A percentile compares a stretch with the other conserved stretches of the same genome.
phyloP scores from a whole-genome alignment of 345 rosid species.

The Euphorbia tirucalli region DNA sequence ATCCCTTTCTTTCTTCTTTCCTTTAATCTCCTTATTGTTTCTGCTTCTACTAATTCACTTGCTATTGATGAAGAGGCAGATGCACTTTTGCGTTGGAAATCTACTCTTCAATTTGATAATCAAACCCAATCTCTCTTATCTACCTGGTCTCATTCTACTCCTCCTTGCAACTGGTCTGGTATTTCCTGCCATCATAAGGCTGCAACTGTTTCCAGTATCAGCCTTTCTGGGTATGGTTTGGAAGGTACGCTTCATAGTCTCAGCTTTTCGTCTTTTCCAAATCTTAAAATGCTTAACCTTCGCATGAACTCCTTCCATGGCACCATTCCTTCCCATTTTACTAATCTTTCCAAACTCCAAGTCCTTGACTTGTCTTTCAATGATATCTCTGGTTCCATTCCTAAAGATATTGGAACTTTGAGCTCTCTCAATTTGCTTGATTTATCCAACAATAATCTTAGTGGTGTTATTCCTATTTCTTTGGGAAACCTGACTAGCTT shows the following conservation, averaged over 20 bases:
- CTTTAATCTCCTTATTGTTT: background rate
- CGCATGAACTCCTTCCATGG: background rate
- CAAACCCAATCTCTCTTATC: background rate
- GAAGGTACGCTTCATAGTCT: background rate
- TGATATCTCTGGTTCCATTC: constrained; percentile 8
- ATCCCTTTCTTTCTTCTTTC: background rate
- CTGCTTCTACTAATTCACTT: background rate
- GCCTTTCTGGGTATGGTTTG: background rate
- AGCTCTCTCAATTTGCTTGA: too few relatives aligned
- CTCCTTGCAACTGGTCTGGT: background rate
- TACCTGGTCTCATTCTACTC: background rate
- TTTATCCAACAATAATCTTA: too few relatives aligned
- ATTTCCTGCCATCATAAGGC: background rate
- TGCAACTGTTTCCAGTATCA: background rate
- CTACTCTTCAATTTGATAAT: background rate
- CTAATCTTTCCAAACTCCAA: background rate
- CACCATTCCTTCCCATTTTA: background rate
- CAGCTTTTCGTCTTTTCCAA: background rate
- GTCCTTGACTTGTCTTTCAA: background rate
- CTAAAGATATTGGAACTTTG: too few relatives aligned
- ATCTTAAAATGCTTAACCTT: background rate
- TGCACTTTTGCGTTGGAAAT: background rate
- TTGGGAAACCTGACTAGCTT: too few relatives aligned
- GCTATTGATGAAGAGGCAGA: background rate
- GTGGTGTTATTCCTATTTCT: too few relatives aligned